Evolutionary conservation across 345 rosid species (phyloP).

Genomic region (Eucalyptus viminalis): DNA sequence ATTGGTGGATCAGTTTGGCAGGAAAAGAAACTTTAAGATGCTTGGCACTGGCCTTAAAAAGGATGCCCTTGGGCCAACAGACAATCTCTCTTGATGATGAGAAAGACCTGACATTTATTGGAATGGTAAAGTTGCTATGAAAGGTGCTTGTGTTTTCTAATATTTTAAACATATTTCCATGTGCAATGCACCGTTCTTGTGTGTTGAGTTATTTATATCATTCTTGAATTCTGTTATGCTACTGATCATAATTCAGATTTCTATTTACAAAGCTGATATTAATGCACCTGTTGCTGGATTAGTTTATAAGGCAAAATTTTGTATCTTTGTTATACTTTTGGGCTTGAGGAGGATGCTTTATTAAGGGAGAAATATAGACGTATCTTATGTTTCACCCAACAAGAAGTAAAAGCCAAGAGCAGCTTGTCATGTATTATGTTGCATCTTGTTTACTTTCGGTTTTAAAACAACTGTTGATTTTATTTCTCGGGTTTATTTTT

Average conservation of each 20-base stretch:
- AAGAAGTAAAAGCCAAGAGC: neutral
- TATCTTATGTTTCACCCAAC: neutral
- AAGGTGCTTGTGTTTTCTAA: neutral
- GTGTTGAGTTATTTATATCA: neutral
- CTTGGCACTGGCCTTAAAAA: conserved; percentile 81
- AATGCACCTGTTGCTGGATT: neutral
- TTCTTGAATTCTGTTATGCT: neutral
- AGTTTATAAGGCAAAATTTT: neutral
- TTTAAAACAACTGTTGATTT: neutral
- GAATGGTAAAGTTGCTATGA: conserved; percentile 89
- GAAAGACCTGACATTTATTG: conserved; percentile 94
- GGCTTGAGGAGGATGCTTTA: neutral
- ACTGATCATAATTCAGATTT: neutral
- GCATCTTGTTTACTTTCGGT: neutral
- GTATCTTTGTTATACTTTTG: neutral
- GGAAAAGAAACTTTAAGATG: conserved; percentile 94
- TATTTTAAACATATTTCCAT: neutral
- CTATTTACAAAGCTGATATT: neutral
- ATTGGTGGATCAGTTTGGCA: conserved; percentile 64
- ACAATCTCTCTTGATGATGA: conserved; percentile 68
- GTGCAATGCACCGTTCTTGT: neutral
- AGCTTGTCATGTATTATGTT: neutral
- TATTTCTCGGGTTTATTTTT: neutral
- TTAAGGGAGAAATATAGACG: neutral
- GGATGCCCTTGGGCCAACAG: conserved; percentile 66